Evolutionary conservation across 2,329 filamentous ascomycete species (phyloP), one percentile per base, ranked within the genome.

Genomic region (Claviceps monticola): DNA sequence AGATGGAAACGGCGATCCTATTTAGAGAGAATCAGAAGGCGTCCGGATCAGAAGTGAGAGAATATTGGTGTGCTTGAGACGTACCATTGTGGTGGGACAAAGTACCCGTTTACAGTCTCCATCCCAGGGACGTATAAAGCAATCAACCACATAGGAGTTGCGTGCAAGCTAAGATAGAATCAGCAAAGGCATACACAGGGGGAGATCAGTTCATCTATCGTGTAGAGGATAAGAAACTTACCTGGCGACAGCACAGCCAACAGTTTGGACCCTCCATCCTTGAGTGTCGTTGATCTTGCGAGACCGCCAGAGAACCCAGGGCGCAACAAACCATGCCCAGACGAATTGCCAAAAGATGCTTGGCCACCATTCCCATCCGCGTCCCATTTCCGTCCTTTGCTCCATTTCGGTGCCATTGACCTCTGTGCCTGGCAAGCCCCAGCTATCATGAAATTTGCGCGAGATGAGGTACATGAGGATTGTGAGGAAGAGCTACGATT

Each of bases 351-450:
- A 83, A 23, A 80, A 64, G 39, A 79, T 71, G 0, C 75, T 77
- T 2, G 78, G 77, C 66, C 78, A 74, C 82, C 82, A 86, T 67
- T 86, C 83, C 71, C 75, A 82, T 2, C 83, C 82, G 17, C 68
- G 61, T 47, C 64, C 63, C 58, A 73, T 71, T 14, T 68, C 61
- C 17, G 70, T 65, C 37, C 69, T 66, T 41, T 72, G 67, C 44
- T 78, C 72, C 52, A 73, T 71, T 9, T 74, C 70, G 11, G 53
- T 54, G 2, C 75, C 75, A 23, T 62, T 58, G 49, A 82, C 76
- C 54, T 80, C 80, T 29, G 78, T 79, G 42, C 77, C 75, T 6
- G 79, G 80, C 17, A 81, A 72, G 46, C 79, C 75, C 48, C 78
- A 83, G 5, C 71, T 71, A 73, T 1, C 9, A 21, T 50, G 42